A percentile compares a stretch with the other conserved stretches of the same genome.
Conservation (phyloP, 169 alveolate genomes). For the Amoebophrya sp. region DNA sequence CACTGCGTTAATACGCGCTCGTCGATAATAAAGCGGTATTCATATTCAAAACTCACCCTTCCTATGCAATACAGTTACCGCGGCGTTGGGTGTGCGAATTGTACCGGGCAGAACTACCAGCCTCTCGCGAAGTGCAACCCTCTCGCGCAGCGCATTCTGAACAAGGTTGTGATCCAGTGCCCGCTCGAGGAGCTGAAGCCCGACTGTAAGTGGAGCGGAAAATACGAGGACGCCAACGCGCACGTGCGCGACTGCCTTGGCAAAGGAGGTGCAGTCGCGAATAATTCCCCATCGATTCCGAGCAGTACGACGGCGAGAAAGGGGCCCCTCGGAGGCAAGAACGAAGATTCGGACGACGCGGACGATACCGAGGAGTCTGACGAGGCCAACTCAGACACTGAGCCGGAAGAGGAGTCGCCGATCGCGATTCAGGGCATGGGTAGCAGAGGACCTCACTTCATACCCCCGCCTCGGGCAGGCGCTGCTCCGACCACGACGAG, state of each 20-base stretch:
- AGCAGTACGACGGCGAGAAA: background rate
- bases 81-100: no score
- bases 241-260: background rate
- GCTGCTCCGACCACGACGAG: background rate
- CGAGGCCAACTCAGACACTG: background rate
- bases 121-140: background rate
- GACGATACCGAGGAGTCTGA: background rate
- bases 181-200: background rate
- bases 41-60: no score
- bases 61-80: no score
- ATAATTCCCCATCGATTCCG: background rate
- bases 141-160: background rate
- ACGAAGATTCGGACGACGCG: no score
- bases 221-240: background rate
- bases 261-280: background rate
- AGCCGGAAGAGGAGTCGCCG: background rate
- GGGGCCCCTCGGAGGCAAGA: no score
- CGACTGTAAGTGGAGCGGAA: background rate
- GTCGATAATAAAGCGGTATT: no score
- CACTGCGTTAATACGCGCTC: background rate
- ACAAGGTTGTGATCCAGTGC: background rate
- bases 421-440: background rate
- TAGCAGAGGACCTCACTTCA: background rate
- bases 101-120: background rate
- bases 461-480: background rate